Percentiles rank a stretch among this genome's conserved stretches.
These are phyloP conservation scores for Vanrija sp. DNA, from an alignment of 1,284 basidiomycete genomes.

Conservation along the genomic window DNA sequence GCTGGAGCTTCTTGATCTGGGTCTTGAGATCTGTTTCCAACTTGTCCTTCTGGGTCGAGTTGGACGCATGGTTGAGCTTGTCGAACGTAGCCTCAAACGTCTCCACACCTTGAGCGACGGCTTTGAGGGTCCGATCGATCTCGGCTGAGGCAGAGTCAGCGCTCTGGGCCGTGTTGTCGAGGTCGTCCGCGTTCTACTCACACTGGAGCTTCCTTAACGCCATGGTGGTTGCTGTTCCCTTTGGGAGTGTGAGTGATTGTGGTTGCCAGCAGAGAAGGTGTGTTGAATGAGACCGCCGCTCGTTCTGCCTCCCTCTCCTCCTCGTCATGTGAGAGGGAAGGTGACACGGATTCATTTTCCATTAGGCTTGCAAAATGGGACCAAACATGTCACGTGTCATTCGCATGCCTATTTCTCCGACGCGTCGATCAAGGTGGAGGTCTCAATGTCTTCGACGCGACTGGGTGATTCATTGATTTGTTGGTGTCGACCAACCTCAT, in stretches of 20 bases:
- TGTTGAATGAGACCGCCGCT: too few species aligned
- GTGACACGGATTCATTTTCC: too few species aligned
- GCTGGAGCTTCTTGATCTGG: constrained; percentile 98
- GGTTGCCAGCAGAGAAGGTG: too few species aligned
- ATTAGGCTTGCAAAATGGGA: too few species aligned
- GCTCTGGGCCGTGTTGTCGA: neutral
- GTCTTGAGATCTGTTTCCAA: constrained; percentile 91
- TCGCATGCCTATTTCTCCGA: neutral
- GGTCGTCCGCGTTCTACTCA: constrained; percentile 9
- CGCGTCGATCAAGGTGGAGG: constrained; percentile 13
- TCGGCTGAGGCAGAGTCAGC: constrained; percentile 60
- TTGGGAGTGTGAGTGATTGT: too few species aligned
- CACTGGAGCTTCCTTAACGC: constrained; percentile 44
- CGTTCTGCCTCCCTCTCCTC: too few species aligned
- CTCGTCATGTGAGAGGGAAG: too few species aligned
- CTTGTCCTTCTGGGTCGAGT: constrained; percentile 91
- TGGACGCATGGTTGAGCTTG: constrained; percentile 90
- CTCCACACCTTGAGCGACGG: constrained; percentile 88
- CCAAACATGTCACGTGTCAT: too few species aligned
- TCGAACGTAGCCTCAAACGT: constrained; percentile 92
- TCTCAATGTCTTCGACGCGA: constrained; percentile 2
- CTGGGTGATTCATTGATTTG: neutral
- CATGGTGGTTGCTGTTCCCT: constrained; percentile 20
- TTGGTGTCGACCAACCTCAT: neutral
- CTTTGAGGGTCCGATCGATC: constrained; percentile 93